Conservation (phyloP, 2,329 filamentous ascomycete species). For the Aureobasidium sp. region DNA sequence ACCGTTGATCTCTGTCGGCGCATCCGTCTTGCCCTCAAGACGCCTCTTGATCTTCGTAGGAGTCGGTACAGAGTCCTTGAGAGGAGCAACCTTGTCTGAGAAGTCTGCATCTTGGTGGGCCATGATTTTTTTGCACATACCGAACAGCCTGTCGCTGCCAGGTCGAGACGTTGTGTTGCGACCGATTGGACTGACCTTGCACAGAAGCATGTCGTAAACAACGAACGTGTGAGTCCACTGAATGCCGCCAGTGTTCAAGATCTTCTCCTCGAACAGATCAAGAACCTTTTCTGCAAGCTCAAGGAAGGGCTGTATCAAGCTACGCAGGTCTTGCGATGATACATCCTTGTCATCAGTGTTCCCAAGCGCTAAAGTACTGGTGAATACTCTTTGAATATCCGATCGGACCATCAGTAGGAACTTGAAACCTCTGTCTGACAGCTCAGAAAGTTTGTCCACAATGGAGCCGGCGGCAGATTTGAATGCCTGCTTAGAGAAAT, state of each 20-base stretch:
- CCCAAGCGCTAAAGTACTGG: background rate
- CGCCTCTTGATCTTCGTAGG: background rate
- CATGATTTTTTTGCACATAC: slow-evolving; percentile 10
- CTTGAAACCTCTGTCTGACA: background rate
- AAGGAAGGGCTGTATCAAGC: background rate
- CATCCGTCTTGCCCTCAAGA: background rate
- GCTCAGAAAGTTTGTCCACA: background rate
- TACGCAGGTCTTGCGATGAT: background rate
- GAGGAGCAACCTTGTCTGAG: background rate
- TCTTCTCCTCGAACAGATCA: slow-evolving; percentile 6
- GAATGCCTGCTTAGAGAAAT: slow-evolving; percentile 21
- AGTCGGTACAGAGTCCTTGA: slow-evolving; percentile 1
- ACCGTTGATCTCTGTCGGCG: background rate
- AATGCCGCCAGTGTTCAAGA: background rate
- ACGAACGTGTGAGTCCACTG: slow-evolving; percentile 4
- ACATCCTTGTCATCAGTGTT: background rate
- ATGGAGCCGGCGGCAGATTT: slow-evolving; percentile 7
- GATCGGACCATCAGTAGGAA: background rate
- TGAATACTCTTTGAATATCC: background rate
- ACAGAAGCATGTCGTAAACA: slow-evolving; percentile 8
- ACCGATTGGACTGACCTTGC: background rate
- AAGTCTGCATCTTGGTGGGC: slow-evolving; percentile 13
- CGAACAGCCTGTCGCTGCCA: slow-evolving; percentile 1
- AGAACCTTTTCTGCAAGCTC: slow-evolving; percentile 7
- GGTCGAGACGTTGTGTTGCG: background rate